Evolutionary conservation across 257 asterid genomes (phyloP).

Genomic region (Gynochthodes officinalis): DNA sequence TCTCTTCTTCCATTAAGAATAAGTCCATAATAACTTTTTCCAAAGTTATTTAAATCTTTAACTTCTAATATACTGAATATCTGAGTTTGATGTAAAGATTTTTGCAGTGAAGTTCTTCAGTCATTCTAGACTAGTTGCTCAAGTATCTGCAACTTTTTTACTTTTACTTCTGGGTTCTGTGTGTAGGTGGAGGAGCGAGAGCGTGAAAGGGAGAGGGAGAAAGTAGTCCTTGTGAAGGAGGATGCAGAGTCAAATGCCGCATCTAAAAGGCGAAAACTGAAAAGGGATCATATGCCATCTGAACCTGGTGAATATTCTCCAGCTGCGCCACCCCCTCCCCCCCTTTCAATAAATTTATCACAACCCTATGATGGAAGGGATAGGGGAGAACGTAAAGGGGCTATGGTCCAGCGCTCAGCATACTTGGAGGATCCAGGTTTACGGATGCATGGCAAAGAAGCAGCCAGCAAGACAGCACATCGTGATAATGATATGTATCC

Average conservation of each 20-base stretch:
- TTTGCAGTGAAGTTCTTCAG: neutral
- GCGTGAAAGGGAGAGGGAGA: slow-evolving; percentile 88
- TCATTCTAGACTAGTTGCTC: slow-evolving; percentile 10
- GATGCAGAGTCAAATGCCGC: slow-evolving; percentile 69
- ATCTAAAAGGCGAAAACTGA: slow-evolving; percentile 88
- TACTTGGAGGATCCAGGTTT: slow-evolving; percentile 77
- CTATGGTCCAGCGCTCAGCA: slow-evolving; percentile 58
- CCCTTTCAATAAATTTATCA: slow-evolving; percentile 48
- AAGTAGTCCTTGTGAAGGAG: slow-evolving; percentile 55
- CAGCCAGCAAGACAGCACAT: slow-evolving; percentile 61
- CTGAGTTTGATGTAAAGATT: slow-evolving; percentile 3
- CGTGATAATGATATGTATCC: slow-evolving; percentile 95
- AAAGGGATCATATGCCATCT: slow-evolving; percentile 72
- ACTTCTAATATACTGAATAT: neutral
- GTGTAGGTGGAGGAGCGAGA: slow-evolving; percentile 76
- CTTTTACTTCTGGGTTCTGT: slow-evolving; percentile 8
- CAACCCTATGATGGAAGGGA: slow-evolving; percentile 79
- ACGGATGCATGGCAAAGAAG: slow-evolving; percentile 79
- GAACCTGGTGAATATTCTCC: slow-evolving; percentile 97
- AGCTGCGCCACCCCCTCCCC: slow-evolving; percentile 51
- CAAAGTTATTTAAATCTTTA: neutral
- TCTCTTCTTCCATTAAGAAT: neutral
- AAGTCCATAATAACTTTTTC: neutral
- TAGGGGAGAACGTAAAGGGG: slow-evolving; percentile 76
- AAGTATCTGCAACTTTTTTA: neutral